phyloP scores from a whole-genome alignment of 495 filamentous ascomycete genomes.

The Aspergillus indologenus region DNA sequence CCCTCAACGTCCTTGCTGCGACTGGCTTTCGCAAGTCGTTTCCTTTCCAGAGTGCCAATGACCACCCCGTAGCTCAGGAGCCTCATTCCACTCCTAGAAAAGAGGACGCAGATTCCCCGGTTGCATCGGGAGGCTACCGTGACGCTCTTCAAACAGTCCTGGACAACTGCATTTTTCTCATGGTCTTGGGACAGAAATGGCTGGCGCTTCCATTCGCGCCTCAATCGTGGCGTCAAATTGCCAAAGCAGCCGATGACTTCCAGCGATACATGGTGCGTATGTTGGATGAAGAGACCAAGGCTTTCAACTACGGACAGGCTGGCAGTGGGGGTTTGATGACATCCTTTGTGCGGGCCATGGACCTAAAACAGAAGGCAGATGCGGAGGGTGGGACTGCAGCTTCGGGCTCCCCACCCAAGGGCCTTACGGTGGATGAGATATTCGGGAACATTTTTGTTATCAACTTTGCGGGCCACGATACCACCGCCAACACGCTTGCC shows the following conservation, averaged over 20 bases:
- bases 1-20: conserved; percentile 9
- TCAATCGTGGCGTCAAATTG: not conserved
- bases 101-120: no score
- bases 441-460: conserved; percentile 50
- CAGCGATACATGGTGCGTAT: conserved; percentile 5
- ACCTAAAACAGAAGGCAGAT: not conserved
- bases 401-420: not conserved
- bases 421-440: not conserved
- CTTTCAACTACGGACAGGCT: not conserved
- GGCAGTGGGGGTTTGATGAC: conserved; percentile 5
- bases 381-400: not conserved
- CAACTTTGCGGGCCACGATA: conserved; percentile 49
- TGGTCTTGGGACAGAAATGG: not conserved
- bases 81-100: no score
- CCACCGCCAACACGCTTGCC: conserved; percentile 42
- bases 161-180: conserved; percentile 6
- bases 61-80: not conserved
- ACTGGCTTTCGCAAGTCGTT: conserved; percentile 5
- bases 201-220: not conserved
- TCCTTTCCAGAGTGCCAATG: not conserved
- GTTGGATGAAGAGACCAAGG: conserved; percentile 1
- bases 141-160: conserved; percentile 1
- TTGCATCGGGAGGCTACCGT: not conserved
- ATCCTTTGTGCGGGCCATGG: conserved; percentile 6
- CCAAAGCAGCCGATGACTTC: not conserved